These are phyloP conservation scores for Lentinula sp. DNA, from an alignment of 768 basidiomycete genomes.

Conservation along the genomic window DNA sequence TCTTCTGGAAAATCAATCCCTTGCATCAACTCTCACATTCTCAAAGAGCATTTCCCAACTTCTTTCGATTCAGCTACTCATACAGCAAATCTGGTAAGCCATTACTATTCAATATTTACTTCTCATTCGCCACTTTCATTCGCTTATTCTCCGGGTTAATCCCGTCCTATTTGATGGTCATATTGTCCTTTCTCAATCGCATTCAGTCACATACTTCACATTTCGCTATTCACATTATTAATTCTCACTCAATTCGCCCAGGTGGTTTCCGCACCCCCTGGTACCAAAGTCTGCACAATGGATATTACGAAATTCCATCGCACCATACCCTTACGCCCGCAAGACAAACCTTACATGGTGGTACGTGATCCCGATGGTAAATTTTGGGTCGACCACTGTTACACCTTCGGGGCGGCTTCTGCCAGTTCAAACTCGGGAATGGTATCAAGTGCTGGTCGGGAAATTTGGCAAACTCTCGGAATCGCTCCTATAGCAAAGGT, in stretches of 20 bases:
- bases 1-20: not conserved
- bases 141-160: too few relatives aligned
- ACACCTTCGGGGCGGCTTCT: constrained; percentile 19
- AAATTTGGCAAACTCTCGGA: constrained; percentile 16
- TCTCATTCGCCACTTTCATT: too few relatives aligned
- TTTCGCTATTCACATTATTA: too few relatives aligned
- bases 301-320: constrained; percentile 24
- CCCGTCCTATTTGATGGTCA: too few relatives aligned
- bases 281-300: constrained; percentile 21
- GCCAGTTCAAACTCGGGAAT: constrained; percentile 19
- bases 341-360: constrained; percentile 17
- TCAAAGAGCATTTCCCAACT: constrained; percentile 13
- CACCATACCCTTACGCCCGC: constrained; percentile 18
- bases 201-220: too few relatives aligned
- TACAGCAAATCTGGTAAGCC: constrained; percentile 11
- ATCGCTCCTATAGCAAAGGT: constrained; percentile 14
- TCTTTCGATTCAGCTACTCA: constrained; percentile 7
- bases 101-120: not conserved
- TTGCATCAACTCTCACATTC: constrained; percentile 10
- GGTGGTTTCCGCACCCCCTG: constrained; percentile 19
- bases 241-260: not conserved
- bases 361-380: not conserved
- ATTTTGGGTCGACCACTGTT: not conserved
- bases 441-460: constrained; percentile 17
- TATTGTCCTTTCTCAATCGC: too few relatives aligned